Conservation (phyloP, 2,329 filamentous ascomycete species). For the Lachnellula willkommii region DNA sequence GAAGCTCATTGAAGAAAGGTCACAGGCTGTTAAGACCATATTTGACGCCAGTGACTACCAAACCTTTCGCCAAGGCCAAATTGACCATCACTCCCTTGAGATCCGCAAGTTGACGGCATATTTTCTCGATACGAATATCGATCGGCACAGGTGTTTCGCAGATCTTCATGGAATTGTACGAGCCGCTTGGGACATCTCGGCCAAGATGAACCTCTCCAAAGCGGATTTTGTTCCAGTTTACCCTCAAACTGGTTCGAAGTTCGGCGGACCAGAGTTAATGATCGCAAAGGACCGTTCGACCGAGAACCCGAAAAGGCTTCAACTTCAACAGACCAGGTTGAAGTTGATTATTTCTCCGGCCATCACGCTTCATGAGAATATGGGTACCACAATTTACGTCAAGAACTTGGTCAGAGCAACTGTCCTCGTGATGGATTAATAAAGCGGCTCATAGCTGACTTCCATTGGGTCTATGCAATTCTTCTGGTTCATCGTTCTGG, state of each 20-base stretch:
- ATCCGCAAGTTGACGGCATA: constrained; percentile 42
- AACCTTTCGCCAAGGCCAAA: constrained; percentile 15
- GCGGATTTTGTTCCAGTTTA: constrained; percentile 44
- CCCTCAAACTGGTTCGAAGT: constrained; percentile 46
- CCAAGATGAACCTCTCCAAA: constrained; percentile 40
- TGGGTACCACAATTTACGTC: constrained; percentile 20
- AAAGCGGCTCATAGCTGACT: no score
- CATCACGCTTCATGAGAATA: constrained; percentile 49
- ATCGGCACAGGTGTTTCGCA: constrained; percentile 35
- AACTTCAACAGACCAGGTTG: constrained; percentile 47
- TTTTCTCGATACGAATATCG: constrained; percentile 34
- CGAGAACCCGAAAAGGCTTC: constrained; percentile 39
- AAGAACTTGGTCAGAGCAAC: constrained; percentile 23
- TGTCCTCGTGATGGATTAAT: constrained; percentile 25
- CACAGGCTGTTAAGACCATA: constrained; percentile 35
- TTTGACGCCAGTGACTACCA: constrained; percentile 33
- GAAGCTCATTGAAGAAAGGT: constrained; percentile 34
- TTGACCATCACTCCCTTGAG: constrained; percentile 20
- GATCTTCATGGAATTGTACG: constrained; percentile 32
- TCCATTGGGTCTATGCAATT: no score
- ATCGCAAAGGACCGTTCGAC: constrained; percentile 37
- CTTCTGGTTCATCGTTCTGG: no score
- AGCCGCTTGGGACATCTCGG: constrained; percentile 32
- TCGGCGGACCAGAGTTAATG: constrained; percentile 43
- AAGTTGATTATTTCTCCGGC: constrained; percentile 50